phyloP scores from a whole-genome alignment of 495 filamentous ascomycete species.

The Xylaria castorea region DNA sequence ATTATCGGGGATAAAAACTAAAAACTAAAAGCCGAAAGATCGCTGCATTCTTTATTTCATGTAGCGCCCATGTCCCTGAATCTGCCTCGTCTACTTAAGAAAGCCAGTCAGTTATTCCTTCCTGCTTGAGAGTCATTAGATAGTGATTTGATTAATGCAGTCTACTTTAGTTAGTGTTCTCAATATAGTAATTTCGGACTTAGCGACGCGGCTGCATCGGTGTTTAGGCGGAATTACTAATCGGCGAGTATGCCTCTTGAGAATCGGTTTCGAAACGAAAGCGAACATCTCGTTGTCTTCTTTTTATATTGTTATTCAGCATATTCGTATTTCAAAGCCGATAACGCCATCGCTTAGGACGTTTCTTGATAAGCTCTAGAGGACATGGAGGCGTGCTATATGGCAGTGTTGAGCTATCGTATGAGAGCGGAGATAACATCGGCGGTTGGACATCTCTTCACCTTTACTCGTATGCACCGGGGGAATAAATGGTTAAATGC shows the following conservation, averaged over 20 bases:
- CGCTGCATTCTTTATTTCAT: background rate
- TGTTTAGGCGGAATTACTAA: constrained; percentile 7
- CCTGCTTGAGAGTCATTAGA: too few relatives aligned
- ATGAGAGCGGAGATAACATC: background rate
- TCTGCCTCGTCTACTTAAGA: too few relatives aligned
- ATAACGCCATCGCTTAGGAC: background rate
- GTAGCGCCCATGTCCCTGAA: background rate
- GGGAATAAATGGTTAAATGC: background rate
- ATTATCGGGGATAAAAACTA: background rate
- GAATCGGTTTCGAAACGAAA: constrained; percentile 5
- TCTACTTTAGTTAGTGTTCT: background rate
- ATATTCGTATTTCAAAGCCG: background rate
- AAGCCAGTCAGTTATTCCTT: background rate
- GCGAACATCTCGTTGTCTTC: background rate
- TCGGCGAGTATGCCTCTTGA: background rate
- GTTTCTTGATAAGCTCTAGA: background rate
- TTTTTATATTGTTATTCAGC: background rate
- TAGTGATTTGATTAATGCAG: too few relatives aligned
- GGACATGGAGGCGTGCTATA: background rate
- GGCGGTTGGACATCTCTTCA: background rate
- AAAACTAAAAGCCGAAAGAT: background rate
- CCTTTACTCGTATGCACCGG: background rate
- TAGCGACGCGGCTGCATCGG: background rate
- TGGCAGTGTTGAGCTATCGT: background rate
- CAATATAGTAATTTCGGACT: background rate